Evolutionary conservation across 2,329 filamentous ascomycete genomes (phyloP), one percentile per base, ranked within the genome.

Genomic region (Colletotrichum liaoningense): DNA sequence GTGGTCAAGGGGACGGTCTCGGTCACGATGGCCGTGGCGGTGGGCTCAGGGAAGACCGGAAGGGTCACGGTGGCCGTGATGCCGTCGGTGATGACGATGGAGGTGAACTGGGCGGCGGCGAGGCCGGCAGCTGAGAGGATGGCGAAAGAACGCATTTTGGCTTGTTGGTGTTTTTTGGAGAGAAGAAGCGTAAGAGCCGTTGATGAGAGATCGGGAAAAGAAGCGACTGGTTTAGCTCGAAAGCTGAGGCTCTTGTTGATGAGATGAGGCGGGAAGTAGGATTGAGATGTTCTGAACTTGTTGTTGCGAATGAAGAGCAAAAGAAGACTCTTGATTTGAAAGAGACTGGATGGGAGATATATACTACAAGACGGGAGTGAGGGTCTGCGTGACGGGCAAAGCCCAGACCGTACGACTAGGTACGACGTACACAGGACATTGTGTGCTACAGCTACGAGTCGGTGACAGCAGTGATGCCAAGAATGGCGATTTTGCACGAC

Each of bases 71-170:
- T 77, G 14, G 76, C 74, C 54, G 75, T 75, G 66, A 76, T 46
- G 66, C 75, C 78, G 22, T 73, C 70, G n/a, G 74, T 74, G 67
- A 76, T 75, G 38, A 69, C 33, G 19, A 76, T 75, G 24, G 73
- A 67, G 56, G 67, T 67, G 33, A 74, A 74, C 63, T 79, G 76
- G 46, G 79, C 78, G 9, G 76, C 65, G 19, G 68, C 75, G 24
- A 77, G 67, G 70, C 72, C 73, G 35, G 67, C 74, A 55, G 67
- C 63, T 42, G 68, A 63, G 60, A 75, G 67, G 73, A 75, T 52
- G 71, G 76, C 64, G 73, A 80, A 75, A 59, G 75, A 67, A 60
- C 75, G 77, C 78, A 79, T 79, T 22, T 74, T 77, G 57, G 33
- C 24, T 26, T 49, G 54, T 57, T 26, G 22, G n/a, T 57, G 57